phyloP scores from a whole-genome alignment of 345 rosid species.

The Rhodamnia rubescens region DNA sequence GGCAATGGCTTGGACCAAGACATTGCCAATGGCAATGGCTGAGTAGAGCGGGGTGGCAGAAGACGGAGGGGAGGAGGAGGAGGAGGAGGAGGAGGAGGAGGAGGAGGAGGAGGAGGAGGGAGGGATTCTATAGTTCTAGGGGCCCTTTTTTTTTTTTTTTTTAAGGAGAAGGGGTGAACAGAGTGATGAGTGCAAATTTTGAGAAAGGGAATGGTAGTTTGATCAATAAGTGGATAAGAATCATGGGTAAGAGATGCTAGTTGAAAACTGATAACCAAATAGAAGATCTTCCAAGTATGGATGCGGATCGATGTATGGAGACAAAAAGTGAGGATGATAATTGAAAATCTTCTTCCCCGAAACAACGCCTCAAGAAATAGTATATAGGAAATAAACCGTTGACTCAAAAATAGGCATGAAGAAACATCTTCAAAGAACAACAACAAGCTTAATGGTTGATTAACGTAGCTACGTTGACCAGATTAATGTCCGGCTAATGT shows the following conservation, averaged over 20 bases:
- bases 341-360: not conserved
- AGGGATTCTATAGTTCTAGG: not conserved
- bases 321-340: not conserved
- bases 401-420: not conserved
- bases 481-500: not conserved
- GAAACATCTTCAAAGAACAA: not conserved
- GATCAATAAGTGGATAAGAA: not conserved
- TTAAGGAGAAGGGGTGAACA: not conserved
- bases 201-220: not conserved
- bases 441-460: not conserved
- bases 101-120: not conserved
- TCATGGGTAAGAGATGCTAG: not conserved
- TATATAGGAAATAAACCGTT: not conserved
- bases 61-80: no score
- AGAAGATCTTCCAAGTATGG: not conserved
- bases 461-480: not conserved
- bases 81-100: not conserved
- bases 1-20: not conserved
- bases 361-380: not conserved
- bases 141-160: not conserved
- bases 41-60: not conserved
- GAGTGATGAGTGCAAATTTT: not conserved
- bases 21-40: not conserved
- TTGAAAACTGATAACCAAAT: not conserved
- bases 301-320: not conserved